phyloP scores from a whole-genome alignment of 2,329 filamentous ascomycete genomes.

The Atkinsonella hypoxylon region DNA sequence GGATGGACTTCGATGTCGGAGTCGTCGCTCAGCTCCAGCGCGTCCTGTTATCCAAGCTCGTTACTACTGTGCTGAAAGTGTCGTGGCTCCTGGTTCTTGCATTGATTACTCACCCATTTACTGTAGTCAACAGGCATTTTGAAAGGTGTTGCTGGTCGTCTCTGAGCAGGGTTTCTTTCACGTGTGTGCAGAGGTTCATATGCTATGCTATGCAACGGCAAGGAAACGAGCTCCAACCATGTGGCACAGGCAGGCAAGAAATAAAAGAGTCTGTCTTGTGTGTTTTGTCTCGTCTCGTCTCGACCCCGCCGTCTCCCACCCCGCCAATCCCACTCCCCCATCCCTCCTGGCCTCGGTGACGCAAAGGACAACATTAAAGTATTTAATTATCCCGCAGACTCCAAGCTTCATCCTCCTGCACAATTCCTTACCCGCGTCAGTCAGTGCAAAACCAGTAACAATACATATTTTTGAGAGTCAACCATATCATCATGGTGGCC shows the following conservation, averaged over 20 bases:
- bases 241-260: background rate
- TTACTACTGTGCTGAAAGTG: background rate
- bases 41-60: slow-evolving; percentile 44
- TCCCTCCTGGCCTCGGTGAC: background rate
- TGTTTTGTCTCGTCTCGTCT: background rate
- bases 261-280: too few species aligned
- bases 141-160: slow-evolving; percentile 1
- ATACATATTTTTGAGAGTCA: background rate
- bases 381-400: too few species aligned
- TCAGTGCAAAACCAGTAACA: background rate
- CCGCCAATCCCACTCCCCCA: too few species aligned
- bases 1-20: slow-evolving; percentile 97
- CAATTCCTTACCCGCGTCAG: background rate
- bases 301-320: background rate
- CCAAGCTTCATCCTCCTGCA: too few species aligned
- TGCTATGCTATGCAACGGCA: background rate
- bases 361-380: background rate
- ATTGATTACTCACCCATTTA: slow-evolving; percentile 46
- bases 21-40: slow-evolving; percentile 93
- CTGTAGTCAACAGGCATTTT: slow-evolving; percentile 47
- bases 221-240: background rate
- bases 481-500: background rate
- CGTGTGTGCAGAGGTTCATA: background rate
- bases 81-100: background rate
- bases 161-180: background rate